Evolutionary conservation across 192 early-diverging fungal genomes (phyloP).

Genomic region (Chytriomyces hyalinus): DNA sequence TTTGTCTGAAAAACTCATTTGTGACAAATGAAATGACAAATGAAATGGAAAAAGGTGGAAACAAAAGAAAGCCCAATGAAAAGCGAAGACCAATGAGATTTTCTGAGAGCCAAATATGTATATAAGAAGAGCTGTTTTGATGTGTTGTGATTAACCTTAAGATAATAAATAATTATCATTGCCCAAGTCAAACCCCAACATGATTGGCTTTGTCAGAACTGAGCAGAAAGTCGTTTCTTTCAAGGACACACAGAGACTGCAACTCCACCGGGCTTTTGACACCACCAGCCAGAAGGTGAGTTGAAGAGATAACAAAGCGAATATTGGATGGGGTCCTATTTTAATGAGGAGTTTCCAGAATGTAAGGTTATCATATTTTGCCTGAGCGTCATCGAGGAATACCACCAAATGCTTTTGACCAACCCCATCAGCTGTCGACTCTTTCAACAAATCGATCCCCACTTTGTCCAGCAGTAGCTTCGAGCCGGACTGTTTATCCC

Average conservation of each 20-base stretch:
- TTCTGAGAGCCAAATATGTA: too few relatives aligned
- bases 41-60: too few relatives aligned
- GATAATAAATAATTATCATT: too few relatives aligned
- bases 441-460: conserved; percentile 11
- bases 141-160: too few relatives aligned
- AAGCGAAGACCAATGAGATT: too few relatives aligned
- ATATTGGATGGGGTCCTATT: conserved; percentile 21
- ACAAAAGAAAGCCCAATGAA: too few relatives aligned
- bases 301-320: conserved; percentile 35
- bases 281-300: conserved; percentile 31
- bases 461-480: background rate
- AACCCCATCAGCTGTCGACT: background rate
- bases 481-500: conserved; percentile 2
- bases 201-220: conserved; percentile 16
- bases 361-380: conserved; percentile 16
- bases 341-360: conserved; percentile 33
- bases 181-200: too few relatives aligned
- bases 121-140: too few relatives aligned
- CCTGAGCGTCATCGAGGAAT: conserved; percentile 40
- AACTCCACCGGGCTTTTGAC: conserved; percentile 13
- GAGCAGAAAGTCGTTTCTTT: conserved; percentile 41
- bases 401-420: conserved; percentile 15
- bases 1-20: too few relatives aligned
- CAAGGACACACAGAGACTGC: background rate
- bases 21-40: too few relatives aligned